Percentiles rank a stretch among this genome's conserved stretches.
Evolutionary conservation across 192 early-diverging fungal species (phyloP).

Genomic region (Umbelopsis ramanniana): DNA sequence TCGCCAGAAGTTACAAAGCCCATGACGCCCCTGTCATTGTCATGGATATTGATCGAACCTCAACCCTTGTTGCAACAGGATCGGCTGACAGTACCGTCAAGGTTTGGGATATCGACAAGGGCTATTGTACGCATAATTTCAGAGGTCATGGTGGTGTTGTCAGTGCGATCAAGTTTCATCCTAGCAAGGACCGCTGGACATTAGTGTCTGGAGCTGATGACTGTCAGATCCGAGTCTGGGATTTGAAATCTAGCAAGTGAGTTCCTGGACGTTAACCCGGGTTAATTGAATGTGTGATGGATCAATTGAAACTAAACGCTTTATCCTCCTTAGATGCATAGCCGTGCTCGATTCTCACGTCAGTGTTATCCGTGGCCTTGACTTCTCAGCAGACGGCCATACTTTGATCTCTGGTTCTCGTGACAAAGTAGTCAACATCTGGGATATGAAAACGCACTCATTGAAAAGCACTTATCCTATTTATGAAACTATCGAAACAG

Average conservation of each 20-base stretch:
- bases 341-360: constrained; percentile 84
- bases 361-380: constrained; percentile 89
- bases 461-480: constrained; percentile 84
- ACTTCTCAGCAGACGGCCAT: constrained; percentile 72
- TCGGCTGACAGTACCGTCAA: constrained; percentile 94
- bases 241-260: constrained; percentile 75
- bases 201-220: constrained; percentile 92
- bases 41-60: constrained; percentile 89
- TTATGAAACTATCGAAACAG: constrained; percentile 85
- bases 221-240: constrained; percentile 90
- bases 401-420: constrained; percentile 83
- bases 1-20: constrained; percentile 75
- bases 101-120: constrained; percentile 94
- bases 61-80: constrained; percentile 94
- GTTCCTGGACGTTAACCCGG: too few relatives aligned
- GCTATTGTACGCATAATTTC: constrained; percentile 95
- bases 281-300: too few relatives aligned
- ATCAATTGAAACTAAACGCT: neutral
- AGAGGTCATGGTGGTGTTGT: constrained; percentile 91
- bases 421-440: constrained; percentile 91
- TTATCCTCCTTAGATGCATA: constrained; percentile 53
- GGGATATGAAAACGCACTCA: constrained; percentile 71
- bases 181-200: constrained; percentile 56
- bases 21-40: constrained; percentile 93
- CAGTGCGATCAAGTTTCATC: constrained; percentile 83